Evolutionary conservation across 1,139 yeast genomes (phyloP), one percentile per base, ranked within the genome.

Genomic region (Sugiyamaella grinbergsii): DNA sequence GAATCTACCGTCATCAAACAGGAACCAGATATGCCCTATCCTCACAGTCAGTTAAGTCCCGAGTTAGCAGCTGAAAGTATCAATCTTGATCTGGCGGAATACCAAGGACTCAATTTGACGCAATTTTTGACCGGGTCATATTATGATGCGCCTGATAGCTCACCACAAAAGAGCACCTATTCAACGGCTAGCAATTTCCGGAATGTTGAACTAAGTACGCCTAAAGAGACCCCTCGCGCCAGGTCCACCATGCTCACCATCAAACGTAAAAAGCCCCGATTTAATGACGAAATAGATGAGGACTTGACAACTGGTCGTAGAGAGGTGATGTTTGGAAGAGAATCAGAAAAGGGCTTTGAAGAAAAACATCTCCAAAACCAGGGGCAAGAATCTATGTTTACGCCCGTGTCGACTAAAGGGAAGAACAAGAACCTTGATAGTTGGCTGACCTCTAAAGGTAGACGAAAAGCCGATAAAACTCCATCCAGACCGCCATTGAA

Each of bases 211-310:
- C 22, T 24, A 31, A 19, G 6, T 8, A 20, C 22, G 11, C 40
- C 36, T 11, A 41, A 34, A 38, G 33, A 28, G 13, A 28, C 41
- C 8, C 43, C 48, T 22, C 16, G 43, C 22, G 19, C 1, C 3
- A 16, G 22, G 33, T 28, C 52, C 5, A n/a, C n/a, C n/a, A 3
- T 29, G 22, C 26, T 23, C 18, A 29, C 48, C 4, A 33, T 19
- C 33, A 49, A 49, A 34, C 42, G 48, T 5, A 28, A 19, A 15
- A 41, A 24, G 20, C 39, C 41, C 13, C 45, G 46, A 23, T 53
- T 55, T 43, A 41, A 47, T 18, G 47, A 50, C n/a, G 59, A 56
- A 33, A 56, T 56, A 20, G 59, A 56, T 29, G 52, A 52, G 10
- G 59, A 56, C 19, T 47, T 56, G 19, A 47, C 45, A 10, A 42